Percentiles rank a stretch among this genome's conserved stretches.
Conservation (phyloP, 805 yeast species). For the Yueomyces sinensis region DNA sequence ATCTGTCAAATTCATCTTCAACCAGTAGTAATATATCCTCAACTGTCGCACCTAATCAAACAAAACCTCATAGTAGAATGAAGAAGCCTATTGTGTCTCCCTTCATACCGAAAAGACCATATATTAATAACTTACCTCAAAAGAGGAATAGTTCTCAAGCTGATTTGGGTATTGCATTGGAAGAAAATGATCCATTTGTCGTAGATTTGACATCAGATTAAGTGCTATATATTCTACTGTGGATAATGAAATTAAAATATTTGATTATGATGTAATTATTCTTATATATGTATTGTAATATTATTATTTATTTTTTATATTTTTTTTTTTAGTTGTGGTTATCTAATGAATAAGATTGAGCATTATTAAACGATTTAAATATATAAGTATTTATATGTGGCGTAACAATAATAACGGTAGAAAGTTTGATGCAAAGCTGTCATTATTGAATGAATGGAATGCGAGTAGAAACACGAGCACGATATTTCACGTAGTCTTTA, state of each 20-base stretch:
- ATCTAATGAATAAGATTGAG: too few species aligned
- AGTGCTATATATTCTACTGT: too few species aligned
- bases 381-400: too few species aligned
- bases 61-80: not conserved
- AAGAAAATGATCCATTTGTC: conserved; percentile 4
- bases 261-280: not conserved
- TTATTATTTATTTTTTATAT: not conserved
- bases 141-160: conserved; percentile 9
- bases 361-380: too few species aligned
- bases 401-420: not conserved
- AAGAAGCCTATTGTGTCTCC: conserved; percentile 14
- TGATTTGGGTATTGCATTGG: not conserved
- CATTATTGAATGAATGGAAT: conserved; percentile 44
- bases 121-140: conserved; percentile 15
- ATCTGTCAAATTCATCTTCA: not conserved
- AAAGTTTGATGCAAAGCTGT: not conserved
- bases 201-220: conserved; percentile 14
- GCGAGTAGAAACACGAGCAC: conserved; percentile 33
- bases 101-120: conserved; percentile 22
- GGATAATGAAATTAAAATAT: too few species aligned
- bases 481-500: conserved; percentile 44
- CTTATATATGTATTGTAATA: not conserved
- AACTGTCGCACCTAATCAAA: not conserved
- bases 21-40: too few species aligned
- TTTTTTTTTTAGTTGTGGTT: too few species aligned